A percentile compares a stretch with the other conserved stretches of the same genome.
phyloP scores from a whole-genome alignment of 2,329 filamentous ascomycete species.

The Pyrenochaeta sp. region DNA sequence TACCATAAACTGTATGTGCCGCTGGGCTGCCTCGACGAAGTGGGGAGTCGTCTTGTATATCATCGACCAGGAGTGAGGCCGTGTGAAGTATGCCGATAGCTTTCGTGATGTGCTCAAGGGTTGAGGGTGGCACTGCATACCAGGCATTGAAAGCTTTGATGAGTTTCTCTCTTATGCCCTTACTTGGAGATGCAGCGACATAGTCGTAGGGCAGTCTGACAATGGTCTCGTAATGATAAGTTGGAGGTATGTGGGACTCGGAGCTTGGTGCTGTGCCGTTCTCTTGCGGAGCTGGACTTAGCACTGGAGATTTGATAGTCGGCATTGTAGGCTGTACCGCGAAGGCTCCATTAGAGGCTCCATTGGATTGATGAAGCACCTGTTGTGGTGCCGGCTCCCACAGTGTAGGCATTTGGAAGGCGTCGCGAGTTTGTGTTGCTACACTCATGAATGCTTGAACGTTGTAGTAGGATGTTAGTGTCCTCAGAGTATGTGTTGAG shows the following conservation, averaged over 20 bases:
- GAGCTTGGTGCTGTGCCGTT: background rate
- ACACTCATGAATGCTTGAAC: background rate
- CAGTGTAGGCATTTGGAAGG: background rate
- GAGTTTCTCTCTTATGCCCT: background rate
- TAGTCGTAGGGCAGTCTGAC: background rate
- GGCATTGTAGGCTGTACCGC: background rate
- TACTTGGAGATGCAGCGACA: background rate
- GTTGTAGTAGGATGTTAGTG: no score
- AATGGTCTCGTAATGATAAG: background rate
- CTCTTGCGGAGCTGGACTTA: background rate
- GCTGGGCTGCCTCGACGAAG: constrained; percentile 75
- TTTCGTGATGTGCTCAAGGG: constrained; percentile 65
- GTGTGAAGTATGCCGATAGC: constrained; percentile 84
- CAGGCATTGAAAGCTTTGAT: background rate
- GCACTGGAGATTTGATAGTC: background rate
- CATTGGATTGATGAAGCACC: background rate
- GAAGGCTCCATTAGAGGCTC: background rate
- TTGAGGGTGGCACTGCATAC: background rate
- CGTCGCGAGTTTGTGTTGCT: background rate
- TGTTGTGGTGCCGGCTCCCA: background rate
- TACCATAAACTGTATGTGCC: constrained; percentile 81
- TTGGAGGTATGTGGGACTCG: background rate
- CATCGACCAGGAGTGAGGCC: constrained; percentile 69
- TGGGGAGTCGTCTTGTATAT: constrained; percentile 72
- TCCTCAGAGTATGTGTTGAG: no score